Evolutionary conservation across 371 early-diverging fungal species (phyloP), one percentile per base, ranked within the genome.

Genomic region (Apophysomyces variabilis): DNA sequence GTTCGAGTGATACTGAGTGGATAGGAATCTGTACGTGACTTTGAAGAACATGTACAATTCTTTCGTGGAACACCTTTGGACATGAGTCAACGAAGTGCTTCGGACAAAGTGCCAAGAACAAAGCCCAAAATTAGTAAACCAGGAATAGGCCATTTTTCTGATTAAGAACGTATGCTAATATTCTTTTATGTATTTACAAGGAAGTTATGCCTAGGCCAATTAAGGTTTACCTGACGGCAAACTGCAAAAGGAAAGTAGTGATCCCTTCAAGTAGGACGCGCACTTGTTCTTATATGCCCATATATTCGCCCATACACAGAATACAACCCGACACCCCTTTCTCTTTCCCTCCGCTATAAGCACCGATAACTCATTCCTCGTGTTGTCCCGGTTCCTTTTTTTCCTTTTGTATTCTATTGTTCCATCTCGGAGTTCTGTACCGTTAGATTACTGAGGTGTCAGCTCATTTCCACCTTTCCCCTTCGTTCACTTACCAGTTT

Each of bases 311-410:
- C 54, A 50, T 26, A 50, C 18, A 50, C 54, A 21, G 41, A 41
- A 41, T 41, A 8, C 54, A 50, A 50, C 54, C 16, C 46, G 13
- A 18, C 13, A 45, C 13, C 54, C 54, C 54, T 21, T 21, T 50
- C 54, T 50, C 21, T 26, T 50, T 21, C 54, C 54, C 54, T 50
- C 54, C 54, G 54, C 54, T 50, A 50, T 9, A 50, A 50, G 54
- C 21, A 50, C 54, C 54, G 54, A 16, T 21, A 50, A 21, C 8
- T 50, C 35, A 21, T 21, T 50, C 54, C 54, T 50, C 54, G 54
- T 50, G 54, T 50, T 50, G 54, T 26, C 54, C 21, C 21, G 54
- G 54, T 50, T 50, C 21, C 21, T 21, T 50, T 50, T 50, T 50
- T 21, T 50, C 21, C 54, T 50, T 50, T 50, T 21, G 21, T 50